These are phyloP conservation scores for Tuber melanosporum DNA, from an alignment of 495 filamentous ascomycete genomes.

Conservation along the genomic window DNA sequence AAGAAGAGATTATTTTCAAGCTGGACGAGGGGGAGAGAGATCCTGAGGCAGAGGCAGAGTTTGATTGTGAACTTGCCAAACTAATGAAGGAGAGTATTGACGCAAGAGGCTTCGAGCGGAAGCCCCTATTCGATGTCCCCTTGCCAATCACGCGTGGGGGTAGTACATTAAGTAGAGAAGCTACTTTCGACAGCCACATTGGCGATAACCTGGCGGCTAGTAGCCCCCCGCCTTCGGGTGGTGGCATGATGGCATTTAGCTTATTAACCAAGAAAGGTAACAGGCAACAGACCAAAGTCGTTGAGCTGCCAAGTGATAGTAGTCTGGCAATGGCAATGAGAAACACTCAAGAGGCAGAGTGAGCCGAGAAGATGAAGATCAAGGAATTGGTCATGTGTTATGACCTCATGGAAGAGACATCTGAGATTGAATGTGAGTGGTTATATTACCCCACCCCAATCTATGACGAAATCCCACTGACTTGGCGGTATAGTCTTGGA, in stretches of 20 bases:
- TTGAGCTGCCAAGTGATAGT: slow-evolving; percentile 90
- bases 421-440: slow-evolving; percentile 55
- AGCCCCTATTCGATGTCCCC: slow-evolving; percentile 86
- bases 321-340: slow-evolving; percentile 94
- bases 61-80: slow-evolving; percentile 95
- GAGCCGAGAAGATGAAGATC: slow-evolving; percentile 94
- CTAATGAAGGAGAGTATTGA: slow-evolving; percentile 98
- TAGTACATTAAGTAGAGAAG: slow-evolving; percentile 48
- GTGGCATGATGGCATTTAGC: slow-evolving; percentile 81
- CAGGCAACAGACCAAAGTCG: slow-evolving; percentile 85
- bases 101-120: slow-evolving; percentile 87
- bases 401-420: slow-evolving; percentile 73
- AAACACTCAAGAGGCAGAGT: slow-evolving; percentile 85
- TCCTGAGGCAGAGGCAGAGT: slow-evolving; percentile 91
- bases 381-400: slow-evolving; percentile 96
- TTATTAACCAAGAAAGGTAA: slow-evolving; percentile 94
- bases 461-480: slow-evolving; percentile 48
- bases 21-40: slow-evolving; percentile 84
- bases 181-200: slow-evolving; percentile 48
- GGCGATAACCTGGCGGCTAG: slow-evolving; percentile 13
- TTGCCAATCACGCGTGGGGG: slow-evolving; percentile 72
- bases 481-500: slow-evolving; percentile 38
- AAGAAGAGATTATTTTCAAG: slow-evolving; percentile 82
- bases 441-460: slow-evolving; percentile 46
- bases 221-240: slow-evolving; percentile 44